Percentiles rank a stretch among this genome's conserved stretches.
These are phyloP conservation scores for Cucurbita pepo DNA, from an alignment of 306 rosid species.

Conservation along the genomic window DNA sequence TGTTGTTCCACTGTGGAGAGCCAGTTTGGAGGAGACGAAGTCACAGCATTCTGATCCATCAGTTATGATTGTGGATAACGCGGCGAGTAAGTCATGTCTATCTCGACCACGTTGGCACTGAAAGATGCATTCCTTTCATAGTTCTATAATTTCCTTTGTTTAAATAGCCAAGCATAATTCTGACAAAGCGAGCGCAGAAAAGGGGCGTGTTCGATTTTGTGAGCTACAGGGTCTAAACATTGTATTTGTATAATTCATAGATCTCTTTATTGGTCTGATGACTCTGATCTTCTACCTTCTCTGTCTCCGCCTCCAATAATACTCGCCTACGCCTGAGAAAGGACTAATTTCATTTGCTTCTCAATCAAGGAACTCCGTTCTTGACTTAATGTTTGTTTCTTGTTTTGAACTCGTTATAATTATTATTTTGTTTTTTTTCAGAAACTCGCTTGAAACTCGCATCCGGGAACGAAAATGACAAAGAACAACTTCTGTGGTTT, in stretches of 20 bases:
- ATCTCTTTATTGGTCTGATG: neutral
- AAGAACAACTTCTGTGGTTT: slow-evolving; percentile 69
- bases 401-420: slow-evolving; percentile 5
- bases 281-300: neutral
- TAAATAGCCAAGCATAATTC: neutral
- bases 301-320: neutral
- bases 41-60: slow-evolving; percentile 67
- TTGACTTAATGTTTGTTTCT: neutral
- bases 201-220: neutral
- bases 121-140: neutral
- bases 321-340: neutral
- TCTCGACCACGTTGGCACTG: neutral
- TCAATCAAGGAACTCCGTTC: neutral
- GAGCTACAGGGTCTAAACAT: neutral
- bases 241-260: neutral
- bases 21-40: slow-evolving; percentile 70
- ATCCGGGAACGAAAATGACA: slow-evolving; percentile 57
- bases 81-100: slow-evolving; percentile 29
- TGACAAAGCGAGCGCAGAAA: neutral
- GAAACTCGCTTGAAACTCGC: slow-evolving; percentile 77
- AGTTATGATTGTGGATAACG: slow-evolving; percentile 36
- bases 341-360: neutral
- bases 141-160: neutral
- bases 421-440: slow-evolving; percentile 6
- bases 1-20: slow-evolving; percentile 63